A percentile compares a stretch with the other conserved stretches of the same genome.
These are phyloP conservation scores for Ricinus communis DNA, from an alignment of 345 rosid species.

Conservation along the genomic window DNA sequence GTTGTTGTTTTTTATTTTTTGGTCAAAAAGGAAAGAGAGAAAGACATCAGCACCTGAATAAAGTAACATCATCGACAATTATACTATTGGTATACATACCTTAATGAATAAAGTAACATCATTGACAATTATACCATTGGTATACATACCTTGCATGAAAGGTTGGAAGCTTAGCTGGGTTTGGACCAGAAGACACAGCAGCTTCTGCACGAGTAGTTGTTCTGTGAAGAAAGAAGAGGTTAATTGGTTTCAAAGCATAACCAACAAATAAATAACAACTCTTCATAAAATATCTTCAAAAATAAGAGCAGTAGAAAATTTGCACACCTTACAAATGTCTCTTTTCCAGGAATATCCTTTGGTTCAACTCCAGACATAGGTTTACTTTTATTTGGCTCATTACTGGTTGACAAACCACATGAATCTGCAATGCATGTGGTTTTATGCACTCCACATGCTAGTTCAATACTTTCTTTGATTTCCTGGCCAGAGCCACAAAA, in stretches of 20 bases:
- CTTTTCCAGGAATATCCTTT: slow-evolving; percentile 39
- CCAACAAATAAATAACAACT: not conserved
- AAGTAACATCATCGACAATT: not conserved
- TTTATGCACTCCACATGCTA: slow-evolving; percentile 27
- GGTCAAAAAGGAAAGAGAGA: not conserved
- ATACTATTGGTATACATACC: not conserved
- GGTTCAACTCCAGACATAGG: slow-evolving; percentile 29
- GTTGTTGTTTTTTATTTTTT: slow-evolving; percentile 25
- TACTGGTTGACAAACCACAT: slow-evolving; percentile 24
- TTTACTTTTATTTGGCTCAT: slow-evolving; percentile 31
- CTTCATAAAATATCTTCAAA: not conserved
- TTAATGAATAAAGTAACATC: not conserved
- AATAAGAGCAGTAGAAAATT: slow-evolving; percentile 8
- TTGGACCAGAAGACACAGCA: slow-evolving; percentile 49
- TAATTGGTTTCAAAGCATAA: not conserved
- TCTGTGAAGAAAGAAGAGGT: slow-evolving; percentile 34
- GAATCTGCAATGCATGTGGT: slow-evolving; percentile 17
- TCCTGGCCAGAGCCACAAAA: slow-evolving; percentile 52
- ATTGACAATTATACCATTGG: not conserved
- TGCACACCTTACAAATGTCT: slow-evolving; percentile 59
- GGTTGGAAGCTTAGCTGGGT: slow-evolving; percentile 75
- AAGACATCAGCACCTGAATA: not conserved
- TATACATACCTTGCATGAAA: slow-evolving; percentile 76
- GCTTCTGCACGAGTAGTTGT: slow-evolving; percentile 50
- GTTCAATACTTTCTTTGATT: slow-evolving; percentile 37